These are phyloP conservation scores for Drosera spatulata DNA, from an alignment of 179 eudicot genomes.

Conservation along the genomic window DNA sequence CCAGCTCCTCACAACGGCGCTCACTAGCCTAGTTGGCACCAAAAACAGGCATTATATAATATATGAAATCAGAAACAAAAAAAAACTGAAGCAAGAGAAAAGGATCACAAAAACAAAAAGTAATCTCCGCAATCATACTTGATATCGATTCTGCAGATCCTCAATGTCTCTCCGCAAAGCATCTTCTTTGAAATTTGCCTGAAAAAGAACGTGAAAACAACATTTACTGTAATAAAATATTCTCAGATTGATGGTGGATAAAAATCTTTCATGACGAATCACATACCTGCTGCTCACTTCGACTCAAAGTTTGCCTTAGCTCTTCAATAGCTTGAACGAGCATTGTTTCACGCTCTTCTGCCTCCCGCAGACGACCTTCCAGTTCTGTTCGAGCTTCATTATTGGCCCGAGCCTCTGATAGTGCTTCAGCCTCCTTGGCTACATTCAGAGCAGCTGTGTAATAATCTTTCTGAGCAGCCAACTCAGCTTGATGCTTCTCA, in stretches of 20 bases:
- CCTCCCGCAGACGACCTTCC: constrained; percentile 65
- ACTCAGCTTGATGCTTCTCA: constrained; percentile 88
- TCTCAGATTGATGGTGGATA: neutral
- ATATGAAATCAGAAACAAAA: neutral
- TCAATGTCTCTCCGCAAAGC: constrained; percentile 78
- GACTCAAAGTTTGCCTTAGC: constrained; percentile 71
- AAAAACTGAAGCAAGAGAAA: neutral
- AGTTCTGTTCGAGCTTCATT: constrained; percentile 74
- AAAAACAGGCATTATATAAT: constrained; percentile 2
- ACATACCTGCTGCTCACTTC: constrained; percentile 81
- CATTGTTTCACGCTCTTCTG: constrained; percentile 80
- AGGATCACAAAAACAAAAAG: neutral
- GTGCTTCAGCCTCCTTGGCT: constrained; percentile 91
- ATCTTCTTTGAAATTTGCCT: constrained; percentile 86
- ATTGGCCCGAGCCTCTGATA: constrained; percentile 84
- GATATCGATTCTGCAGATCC: constrained; percentile 88
- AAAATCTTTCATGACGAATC: constrained; percentile 1
- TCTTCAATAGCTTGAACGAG: constrained; percentile 81
- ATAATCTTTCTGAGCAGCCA: constrained; percentile 80
- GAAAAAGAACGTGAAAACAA: constrained; percentile 7
- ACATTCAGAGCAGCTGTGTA: constrained; percentile 72
- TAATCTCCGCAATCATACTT: constrained; percentile 25
- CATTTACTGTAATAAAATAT: neutral
- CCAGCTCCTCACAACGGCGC: constrained; percentile 94
- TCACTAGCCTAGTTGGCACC: constrained; percentile 72